Evolutionary conservation across 768 basidiomycete species (phyloP), one percentile per base, ranked within the genome.

Genomic region (Rhodotorula sphaerocarpa): DNA sequence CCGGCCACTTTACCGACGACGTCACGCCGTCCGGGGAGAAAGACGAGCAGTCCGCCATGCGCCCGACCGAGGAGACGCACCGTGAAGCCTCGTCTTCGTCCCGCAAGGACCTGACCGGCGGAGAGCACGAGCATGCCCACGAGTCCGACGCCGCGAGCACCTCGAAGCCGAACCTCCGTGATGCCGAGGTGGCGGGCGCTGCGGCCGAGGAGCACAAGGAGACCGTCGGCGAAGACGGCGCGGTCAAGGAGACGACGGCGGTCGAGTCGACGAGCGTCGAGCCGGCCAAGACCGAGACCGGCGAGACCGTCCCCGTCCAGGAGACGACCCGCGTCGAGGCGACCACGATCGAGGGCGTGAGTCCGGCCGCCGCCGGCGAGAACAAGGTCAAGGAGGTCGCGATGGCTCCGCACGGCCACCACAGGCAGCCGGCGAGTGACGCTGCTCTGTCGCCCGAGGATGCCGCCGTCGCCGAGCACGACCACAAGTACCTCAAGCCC

Each of bases 401-500:
- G 5, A 16, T 23, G 15, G n/a, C 55, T 30, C 55, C 55, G 25
- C 57, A 36, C 63, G 44, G 27, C 33, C 58, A 57, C 50, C 63
- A 47, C 25, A 28, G n/a, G 3, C 42, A 50, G 23, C 36, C 44
- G 23, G 45, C 34, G 47, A 6, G 23, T 14, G 63, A 65, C 39
- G 50, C 63, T 27, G 50, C 59, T 2, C 36, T 65, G 34, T 52
- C 42, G n/a, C 53, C 25, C 23, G 63, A 56, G 30, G 54, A 65
- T 5, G 63, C 63, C 12, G 55, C 51, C 54, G 36, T 41, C 36
- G 63, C 63, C 5, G 48, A 45, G 53, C 63, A 65, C 39, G 63
- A 65, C 39, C 63, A 65, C 33, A 55, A 60, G 47, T 65, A 65
- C 31, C 28, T 65, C 3, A 20, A 65, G 58, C 58, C 63, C 23